phyloP scores from a whole-genome alignment of 2,329 filamentous ascomycete species.

The Fusarium sp. region DNA sequence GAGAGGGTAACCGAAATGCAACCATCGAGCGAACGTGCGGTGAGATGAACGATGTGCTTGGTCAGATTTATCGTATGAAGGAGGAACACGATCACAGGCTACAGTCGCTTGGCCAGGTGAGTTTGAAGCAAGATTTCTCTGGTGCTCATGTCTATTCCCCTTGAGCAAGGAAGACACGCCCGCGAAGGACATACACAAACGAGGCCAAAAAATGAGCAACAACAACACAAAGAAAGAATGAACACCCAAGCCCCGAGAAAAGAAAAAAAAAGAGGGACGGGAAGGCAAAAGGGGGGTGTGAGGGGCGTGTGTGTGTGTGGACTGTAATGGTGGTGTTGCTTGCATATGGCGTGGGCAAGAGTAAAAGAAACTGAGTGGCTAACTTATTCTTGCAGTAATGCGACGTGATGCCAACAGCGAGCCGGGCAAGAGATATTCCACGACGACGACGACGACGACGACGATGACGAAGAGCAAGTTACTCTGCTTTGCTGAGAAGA shows the following conservation, averaged over 20 bases:
- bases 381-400: slow-evolving; percentile 26
- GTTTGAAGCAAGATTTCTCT: slow-evolving; percentile 17
- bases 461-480: slow-evolving; percentile 24
- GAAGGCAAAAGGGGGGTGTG: slow-evolving; percentile 31
- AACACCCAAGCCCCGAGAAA: slow-evolving; percentile 5
- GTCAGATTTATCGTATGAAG: slow-evolving; percentile 64
- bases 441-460: slow-evolving; percentile 11
- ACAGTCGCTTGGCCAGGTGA: slow-evolving; percentile 45
- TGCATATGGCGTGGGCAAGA: slow-evolving; percentile 34
- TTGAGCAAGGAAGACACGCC: slow-evolving; percentile 3
- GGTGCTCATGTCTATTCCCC: slow-evolving; percentile 5
- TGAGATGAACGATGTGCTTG: slow-evolving; percentile 72
- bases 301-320: slow-evolving; percentile 35
- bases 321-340: slow-evolving; percentile 33
- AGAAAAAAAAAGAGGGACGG: slow-evolving; percentile 25
- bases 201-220: slow-evolving; percentile 4
- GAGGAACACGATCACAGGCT: slow-evolving; percentile 51
- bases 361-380: slow-evolving; percentile 26
- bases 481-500: slow-evolving; percentile 4
- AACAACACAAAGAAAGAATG: slow-evolving; percentile 12
- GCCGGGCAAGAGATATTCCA: slow-evolving; percentile 14
- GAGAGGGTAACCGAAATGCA: slow-evolving; percentile 76
- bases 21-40: slow-evolving; percentile 75
- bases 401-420: slow-evolving; percentile 24
- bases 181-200: not conserved